Evolutionary conservation across 768 basidiomycete species (phyloP).

Genomic region (Sistotremastrum suecicum): DNA sequence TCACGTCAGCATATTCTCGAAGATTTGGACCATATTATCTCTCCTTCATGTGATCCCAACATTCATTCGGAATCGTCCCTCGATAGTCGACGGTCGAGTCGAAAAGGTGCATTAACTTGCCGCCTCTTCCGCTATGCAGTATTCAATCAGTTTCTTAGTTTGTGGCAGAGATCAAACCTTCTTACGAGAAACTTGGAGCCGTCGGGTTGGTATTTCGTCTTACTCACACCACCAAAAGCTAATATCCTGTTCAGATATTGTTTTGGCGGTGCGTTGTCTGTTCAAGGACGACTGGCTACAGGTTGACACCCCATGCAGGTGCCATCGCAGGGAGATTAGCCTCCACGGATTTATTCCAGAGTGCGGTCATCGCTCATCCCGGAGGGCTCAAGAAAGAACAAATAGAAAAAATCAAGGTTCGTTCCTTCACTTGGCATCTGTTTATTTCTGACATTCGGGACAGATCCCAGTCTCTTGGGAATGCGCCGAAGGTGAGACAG

Average conservation of each 20-base stretch:
- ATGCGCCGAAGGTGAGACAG: conserved; percentile 21
- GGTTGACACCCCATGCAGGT: conserved; percentile 8
- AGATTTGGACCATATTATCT: no score
- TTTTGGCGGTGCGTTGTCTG: conserved; percentile 19
- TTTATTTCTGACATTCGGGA: neutral
- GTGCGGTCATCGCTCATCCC: conserved; percentile 29
- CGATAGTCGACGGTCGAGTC: conserved; percentile 15
- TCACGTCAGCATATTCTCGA: neutral
- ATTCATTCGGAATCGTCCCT: conserved; percentile 13
- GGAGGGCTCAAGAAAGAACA: conserved; percentile 15
- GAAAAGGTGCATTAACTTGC: conserved; percentile 10
- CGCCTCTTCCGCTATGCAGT: neutral
- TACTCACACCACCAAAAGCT: neutral
- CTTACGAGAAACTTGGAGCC: conserved; percentile 25
- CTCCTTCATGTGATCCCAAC: no score
- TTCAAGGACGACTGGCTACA: no score
- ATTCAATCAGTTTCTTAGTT: conserved; percentile 23
- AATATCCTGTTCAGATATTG: conserved; percentile 18
- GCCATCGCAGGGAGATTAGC: conserved; percentile 16
- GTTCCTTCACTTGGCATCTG: neutral
- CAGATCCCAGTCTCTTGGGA: conserved; percentile 19
- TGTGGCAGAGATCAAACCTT: conserved; percentile 19
- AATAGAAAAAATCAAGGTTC: conserved; percentile 23
- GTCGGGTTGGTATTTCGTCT: conserved; percentile 21
- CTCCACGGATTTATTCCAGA: conserved; percentile 19